Evolutionary conservation across 73 alveolate genomes (phyloP), one percentile per base, ranked within the genome.

Genomic region (Halteria grandinella): DNA sequence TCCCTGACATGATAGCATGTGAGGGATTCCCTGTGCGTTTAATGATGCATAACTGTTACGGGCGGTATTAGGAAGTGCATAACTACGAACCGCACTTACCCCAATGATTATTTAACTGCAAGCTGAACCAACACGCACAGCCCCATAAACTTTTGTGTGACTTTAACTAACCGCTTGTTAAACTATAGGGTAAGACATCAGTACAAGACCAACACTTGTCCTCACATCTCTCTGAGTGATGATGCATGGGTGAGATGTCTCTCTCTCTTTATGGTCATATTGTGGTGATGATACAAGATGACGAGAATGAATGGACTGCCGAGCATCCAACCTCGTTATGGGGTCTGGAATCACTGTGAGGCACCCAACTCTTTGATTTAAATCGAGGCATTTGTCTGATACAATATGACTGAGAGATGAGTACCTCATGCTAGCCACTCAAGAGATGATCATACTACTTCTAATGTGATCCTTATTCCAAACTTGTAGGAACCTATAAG

Each of bases 381-480:
- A 60, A 60, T 59, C 77, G 77, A 60, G 77, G 77, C 77, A 60
- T 60, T 60, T 60, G 77, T 44, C 77, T 60, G 77, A 60, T 59
- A n/a, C n/a, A n/a, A n/a, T n/a, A n/a, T n/a, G n/a, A n/a, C n/a
- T n/a, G n/a, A n/a, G n/a, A n/a, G n/a, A n/a, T n/a, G n/a, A n/a
- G n/a, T n/a, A n/a, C n/a, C n/a, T n/a, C n/a, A n/a, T n/a, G n/a
- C n/a, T n/a, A n/a, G n/a, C n/a, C n/a, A n/a, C n/a, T n/a, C n/a
- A n/a, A n/a, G n/a, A n/a, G n/a, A n/a, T n/a, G n/a, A n/a, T n/a
- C n/a, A n/a, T n/a, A n/a, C n/a, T n/a, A n/a, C n/a, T n/a, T n/a
- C n/a, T n/a, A n/a, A n/a, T n/a, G n/a, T n/a, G n/a, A n/a, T n/a
- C n/a, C n/a, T n/a, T n/a, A n/a, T n/a, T n/a, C n/a, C n/a, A n/a